Conservation (phyloP, 2,329 filamentous ascomycete species). For the Ophiocordyceps camponoti-floridani region DNA sequence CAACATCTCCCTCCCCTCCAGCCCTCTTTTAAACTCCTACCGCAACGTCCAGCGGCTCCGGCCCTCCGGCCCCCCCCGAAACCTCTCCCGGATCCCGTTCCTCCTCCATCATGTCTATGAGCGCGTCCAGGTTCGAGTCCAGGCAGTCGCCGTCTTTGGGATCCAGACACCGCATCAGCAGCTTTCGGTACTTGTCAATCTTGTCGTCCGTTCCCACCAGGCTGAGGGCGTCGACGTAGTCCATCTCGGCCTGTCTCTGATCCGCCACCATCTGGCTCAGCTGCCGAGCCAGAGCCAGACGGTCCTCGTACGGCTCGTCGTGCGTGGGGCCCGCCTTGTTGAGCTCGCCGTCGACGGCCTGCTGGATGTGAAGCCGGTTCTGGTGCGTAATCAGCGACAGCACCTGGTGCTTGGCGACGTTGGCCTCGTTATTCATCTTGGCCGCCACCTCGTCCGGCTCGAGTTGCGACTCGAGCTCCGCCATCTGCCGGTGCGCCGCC, state of each 20-base stretch:
- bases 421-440: constrained; percentile 33
- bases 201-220: constrained; percentile 55
- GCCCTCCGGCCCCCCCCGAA: constrained; percentile 7
- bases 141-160: constrained; percentile 49
- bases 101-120: constrained; percentile 47
- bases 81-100: constrained; percentile 21
- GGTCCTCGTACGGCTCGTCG: constrained; percentile 33
- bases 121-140: constrained; percentile 42
- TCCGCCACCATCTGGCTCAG: constrained; percentile 38
- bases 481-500: constrained; percentile 38
- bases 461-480: constrained; percentile 34
- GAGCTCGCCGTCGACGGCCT: constrained; percentile 32
- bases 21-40: background rate
- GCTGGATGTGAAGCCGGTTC: constrained; percentile 32
- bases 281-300: constrained; percentile 37
- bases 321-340: background rate
- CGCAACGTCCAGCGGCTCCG: constrained; percentile 13
- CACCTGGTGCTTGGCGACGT: constrained; percentile 27
- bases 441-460: constrained; percentile 36
- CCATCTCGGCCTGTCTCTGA: constrained; percentile 42
- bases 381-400: constrained; percentile 31
- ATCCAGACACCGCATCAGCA: constrained; percentile 51
- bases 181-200: constrained; percentile 53
- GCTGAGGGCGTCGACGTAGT: constrained; percentile 51
- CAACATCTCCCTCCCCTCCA: background rate